A percentile compares a stretch with the other conserved stretches of the same genome.
These are phyloP conservation scores for Conringia planisiliqua DNA, from an alignment of 345 rosid genomes.

Conservation along the genomic window DNA sequence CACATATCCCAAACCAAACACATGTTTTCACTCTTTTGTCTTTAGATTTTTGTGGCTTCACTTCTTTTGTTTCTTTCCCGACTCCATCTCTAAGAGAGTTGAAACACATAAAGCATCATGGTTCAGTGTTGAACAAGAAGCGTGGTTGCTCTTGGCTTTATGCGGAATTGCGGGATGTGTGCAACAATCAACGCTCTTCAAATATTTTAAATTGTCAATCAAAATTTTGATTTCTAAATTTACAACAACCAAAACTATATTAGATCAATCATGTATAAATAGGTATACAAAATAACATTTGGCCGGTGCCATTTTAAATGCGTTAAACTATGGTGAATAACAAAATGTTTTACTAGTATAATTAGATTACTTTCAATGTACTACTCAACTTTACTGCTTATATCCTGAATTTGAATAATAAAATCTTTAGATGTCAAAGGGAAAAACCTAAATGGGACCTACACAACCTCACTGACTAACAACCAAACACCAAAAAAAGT, in stretches of 20 bases:
- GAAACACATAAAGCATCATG: constrained; percentile 13
- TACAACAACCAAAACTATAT: not conserved
- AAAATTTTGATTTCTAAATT: not conserved
- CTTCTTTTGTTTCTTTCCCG: constrained; percentile 27
- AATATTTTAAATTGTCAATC: not conserved
- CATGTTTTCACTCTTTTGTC: constrained; percentile 32
- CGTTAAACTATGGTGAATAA: not conserved
- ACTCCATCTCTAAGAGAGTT: not conserved
- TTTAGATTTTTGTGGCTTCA: constrained; percentile 21
- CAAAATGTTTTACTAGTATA: not conserved
- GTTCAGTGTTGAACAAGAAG: constrained; percentile 12
- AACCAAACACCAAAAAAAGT: not conserved
- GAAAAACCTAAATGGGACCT: not conserved
- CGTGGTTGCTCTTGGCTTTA: constrained; percentile 22
- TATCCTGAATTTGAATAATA: not conserved
- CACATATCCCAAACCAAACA: constrained; percentile 28
- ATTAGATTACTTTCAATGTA: not conserved
- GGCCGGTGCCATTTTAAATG: not conserved
- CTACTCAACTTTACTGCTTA: not conserved
- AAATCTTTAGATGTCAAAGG: not conserved
- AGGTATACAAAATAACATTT: not conserved
- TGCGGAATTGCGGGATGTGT: constrained; percentile 9
- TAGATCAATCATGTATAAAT: not conserved
- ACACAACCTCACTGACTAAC: not conserved
- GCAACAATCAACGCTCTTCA: constrained; percentile 14